phyloP scores from a whole-genome alignment of 2,329 filamentous ascomycete species.

The Ilyonectria sp. region DNA sequence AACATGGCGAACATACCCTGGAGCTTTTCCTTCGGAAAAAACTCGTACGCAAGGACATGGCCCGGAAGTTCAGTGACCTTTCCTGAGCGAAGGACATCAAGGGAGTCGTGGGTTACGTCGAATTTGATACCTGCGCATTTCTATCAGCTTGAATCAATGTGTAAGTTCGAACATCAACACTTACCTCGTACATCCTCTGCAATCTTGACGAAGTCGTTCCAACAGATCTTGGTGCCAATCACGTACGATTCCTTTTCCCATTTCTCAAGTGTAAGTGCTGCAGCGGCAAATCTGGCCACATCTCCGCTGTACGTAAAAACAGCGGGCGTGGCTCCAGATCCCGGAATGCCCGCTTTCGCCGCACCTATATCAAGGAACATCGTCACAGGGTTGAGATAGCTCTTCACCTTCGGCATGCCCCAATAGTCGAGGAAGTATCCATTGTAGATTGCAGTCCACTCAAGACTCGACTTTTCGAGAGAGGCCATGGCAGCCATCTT shows the following conservation, averaged over 20 bases:
- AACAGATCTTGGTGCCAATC: constrained; percentile 24
- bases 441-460: neutral
- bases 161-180: neutral
- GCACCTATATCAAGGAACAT: constrained; percentile 56
- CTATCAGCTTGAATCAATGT: neutral
- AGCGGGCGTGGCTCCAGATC: neutral
- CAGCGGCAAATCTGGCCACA: constrained; percentile 9
- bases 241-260: constrained; percentile 24
- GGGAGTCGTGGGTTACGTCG: constrained; percentile 10
- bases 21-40: constrained; percentile 12
- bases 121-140: neutral
- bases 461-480: neutral
- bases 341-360: constrained; percentile 39
- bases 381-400: neutral
- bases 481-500: neutral
- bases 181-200: constrained; percentile 21
- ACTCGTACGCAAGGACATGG: constrained; percentile 2
- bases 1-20: neutral
- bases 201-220: constrained; percentile 11
- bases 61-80: constrained; percentile 26
- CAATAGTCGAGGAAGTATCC: constrained; percentile 22
- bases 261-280: neutral
- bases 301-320: constrained; percentile 9
- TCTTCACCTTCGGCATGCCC: constrained; percentile 4
- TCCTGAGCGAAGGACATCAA: constrained; percentile 9